These are phyloP conservation scores for Blastobotrys ciferrii DNA, from an alignment of 1,139 yeast species.

Conservation along the genomic window DNA sequence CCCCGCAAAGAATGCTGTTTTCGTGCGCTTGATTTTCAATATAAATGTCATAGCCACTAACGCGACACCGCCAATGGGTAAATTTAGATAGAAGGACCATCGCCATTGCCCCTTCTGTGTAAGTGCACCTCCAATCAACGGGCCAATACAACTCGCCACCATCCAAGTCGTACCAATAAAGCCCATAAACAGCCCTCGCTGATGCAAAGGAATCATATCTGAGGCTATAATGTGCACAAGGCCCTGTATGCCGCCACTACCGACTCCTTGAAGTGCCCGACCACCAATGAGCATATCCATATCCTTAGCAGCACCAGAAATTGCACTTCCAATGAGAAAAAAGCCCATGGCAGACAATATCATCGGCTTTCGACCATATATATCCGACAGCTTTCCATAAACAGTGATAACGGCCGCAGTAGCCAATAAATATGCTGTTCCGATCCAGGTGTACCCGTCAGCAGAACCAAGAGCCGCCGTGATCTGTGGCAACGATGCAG, in stretches of 20 bases:
- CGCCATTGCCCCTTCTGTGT: conserved; percentile 67
- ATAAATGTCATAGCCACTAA: conserved; percentile 41
- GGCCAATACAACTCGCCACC: conserved; percentile 61
- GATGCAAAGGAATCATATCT: conserved; percentile 56
- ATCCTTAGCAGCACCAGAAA: conserved; percentile 51
- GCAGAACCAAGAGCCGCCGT: conserved; percentile 27
- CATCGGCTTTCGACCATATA: conserved; percentile 58
- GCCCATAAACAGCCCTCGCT: conserved; percentile 48
- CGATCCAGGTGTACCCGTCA: conserved; percentile 31
- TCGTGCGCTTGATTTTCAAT: conserved; percentile 49
- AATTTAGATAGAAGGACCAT: conserved; percentile 73
- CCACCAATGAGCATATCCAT: conserved; percentile 65
- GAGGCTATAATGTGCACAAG: conserved; percentile 55
- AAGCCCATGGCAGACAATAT: conserved; percentile 49
- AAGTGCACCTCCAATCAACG: conserved; percentile 67
- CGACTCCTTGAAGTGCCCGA: conserved; percentile 63
- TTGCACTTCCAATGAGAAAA: conserved; percentile 60
- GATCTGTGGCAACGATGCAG: conserved; percentile 30
- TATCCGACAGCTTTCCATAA: conserved; percentile 63
- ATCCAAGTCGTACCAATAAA: conserved; percentile 54
- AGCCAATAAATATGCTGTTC: conserved; percentile 41
- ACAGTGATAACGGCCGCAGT: conserved; percentile 56
- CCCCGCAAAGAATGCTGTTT: conserved; percentile 40
- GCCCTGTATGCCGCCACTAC: conserved; percentile 66
- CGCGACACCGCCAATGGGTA: conserved; percentile 65